Evolutionary conservation across 2,329 filamentous ascomycete species (phyloP).

Genomic region (Orbilia javanica): DNA sequence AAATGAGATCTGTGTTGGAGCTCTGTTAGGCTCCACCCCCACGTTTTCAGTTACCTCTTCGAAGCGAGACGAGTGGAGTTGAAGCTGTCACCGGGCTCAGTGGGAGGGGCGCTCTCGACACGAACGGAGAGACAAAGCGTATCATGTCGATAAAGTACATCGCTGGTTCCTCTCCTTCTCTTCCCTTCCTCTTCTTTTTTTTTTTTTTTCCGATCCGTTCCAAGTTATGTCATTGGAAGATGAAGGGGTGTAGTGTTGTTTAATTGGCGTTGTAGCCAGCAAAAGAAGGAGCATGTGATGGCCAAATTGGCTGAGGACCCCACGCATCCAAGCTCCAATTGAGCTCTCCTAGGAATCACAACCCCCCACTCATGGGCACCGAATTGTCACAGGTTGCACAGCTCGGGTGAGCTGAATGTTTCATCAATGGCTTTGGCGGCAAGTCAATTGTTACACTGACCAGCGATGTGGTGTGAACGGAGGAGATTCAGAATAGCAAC

Average conservation of each 20-base stretch:
- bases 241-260: constrained; percentile 31
- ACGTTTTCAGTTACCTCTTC: constrained; percentile 40
- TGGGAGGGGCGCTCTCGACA: constrained; percentile 33
- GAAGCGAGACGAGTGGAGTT: constrained; percentile 35
- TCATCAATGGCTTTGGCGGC: neutral
- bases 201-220: neutral
- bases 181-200: neutral
- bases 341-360: constrained; percentile 31
- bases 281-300: constrained; percentile 39
- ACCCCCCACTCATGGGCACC: constrained; percentile 34
- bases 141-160: constrained; percentile 24
- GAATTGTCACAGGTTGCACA: constrained; percentile 24
- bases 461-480: neutral
- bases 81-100: constrained; percentile 25
- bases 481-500: neutral
- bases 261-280: constrained; percentile 40
- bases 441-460: constrained; percentile 12
- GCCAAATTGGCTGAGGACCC: constrained; percentile 20
- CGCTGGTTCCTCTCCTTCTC: neutral
- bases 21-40: constrained; percentile 29
- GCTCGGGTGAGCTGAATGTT: constrained; percentile 1
- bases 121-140: constrained; percentile 46
- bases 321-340: constrained; percentile 37
- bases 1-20: constrained; percentile 34
- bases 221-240: neutral